Conservation (phyloP, 345 rosid species). For the Gynandropsis gynandra region DNA sequence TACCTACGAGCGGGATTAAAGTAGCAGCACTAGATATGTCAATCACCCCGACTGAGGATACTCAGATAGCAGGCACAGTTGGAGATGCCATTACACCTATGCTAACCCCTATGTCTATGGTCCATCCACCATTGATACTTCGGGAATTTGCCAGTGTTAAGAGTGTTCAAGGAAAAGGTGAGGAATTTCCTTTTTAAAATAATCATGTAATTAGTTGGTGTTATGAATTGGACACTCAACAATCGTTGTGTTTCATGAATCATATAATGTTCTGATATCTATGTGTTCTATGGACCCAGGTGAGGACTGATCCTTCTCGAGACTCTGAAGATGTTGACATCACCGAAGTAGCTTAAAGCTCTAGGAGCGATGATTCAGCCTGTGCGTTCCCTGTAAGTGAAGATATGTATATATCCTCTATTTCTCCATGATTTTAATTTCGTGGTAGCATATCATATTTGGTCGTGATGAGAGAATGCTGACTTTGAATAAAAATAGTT, state of each 20-base stretch:
- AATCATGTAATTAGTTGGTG: no score
- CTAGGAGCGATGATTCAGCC: slow-evolving; percentile 11
- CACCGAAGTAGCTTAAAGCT: slow-evolving; percentile 1
- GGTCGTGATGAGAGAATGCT: no score
- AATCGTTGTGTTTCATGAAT: no score
- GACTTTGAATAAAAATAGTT: no score
- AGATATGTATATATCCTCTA: slow-evolving; percentile 26
- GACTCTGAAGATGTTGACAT: slow-evolving; percentile 5
- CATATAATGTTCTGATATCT: not conserved
- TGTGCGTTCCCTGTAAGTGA: slow-evolving; percentile 17
- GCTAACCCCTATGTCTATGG: slow-evolving; percentile 53
- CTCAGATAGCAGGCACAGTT: slow-evolving; percentile 32
- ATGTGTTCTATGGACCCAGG: slow-evolving; percentile 23
- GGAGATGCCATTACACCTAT: slow-evolving; percentile 56
- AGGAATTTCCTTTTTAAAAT: not conserved
- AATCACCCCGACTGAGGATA: slow-evolving; percentile 28
- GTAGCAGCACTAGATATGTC: slow-evolving; percentile 33
- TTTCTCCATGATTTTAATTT: not conserved
- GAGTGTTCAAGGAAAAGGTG: slow-evolving; percentile 38
- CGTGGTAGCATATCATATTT: no score
- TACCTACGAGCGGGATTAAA: slow-evolving; percentile 59
- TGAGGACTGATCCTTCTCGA: slow-evolving; percentile 20
- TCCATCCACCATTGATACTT: slow-evolving; percentile 15
- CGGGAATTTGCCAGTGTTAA: slow-evolving; percentile 21
- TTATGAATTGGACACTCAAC: no score